Evolutionary conservation across 805 yeast species (phyloP).

Genomic region (Zygosaccharomyces lentus): DNA sequence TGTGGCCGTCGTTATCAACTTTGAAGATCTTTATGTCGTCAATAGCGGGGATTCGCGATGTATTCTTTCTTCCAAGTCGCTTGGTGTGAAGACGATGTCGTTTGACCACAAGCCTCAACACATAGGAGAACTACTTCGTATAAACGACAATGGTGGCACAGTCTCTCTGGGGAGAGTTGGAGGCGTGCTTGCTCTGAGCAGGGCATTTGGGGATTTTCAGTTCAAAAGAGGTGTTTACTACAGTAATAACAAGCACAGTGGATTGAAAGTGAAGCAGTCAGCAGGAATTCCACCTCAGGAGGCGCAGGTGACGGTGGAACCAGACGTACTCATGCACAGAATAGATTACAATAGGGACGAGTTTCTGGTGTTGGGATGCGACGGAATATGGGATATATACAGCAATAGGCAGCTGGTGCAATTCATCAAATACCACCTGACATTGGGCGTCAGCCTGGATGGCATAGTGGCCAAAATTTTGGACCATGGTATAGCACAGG

Average conservation of each 20-base stretch:
- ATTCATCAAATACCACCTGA: slow-evolving; percentile 53
- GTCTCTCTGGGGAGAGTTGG: slow-evolving; percentile 92
- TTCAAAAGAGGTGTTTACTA: slow-evolving; percentile 41
- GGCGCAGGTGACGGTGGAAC: slow-evolving; percentile 74
- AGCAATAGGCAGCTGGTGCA: slow-evolving; percentile 52
- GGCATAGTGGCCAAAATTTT: slow-evolving; percentile 56
- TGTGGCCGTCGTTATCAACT: slow-evolving; percentile 42
- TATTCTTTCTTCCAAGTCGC: slow-evolving; percentile 44
- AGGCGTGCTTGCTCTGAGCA: slow-evolving; percentile 86
- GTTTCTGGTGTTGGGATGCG: slow-evolving; percentile 71
- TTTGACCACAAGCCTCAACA: slow-evolving; percentile 92
- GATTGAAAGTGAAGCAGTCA: slow-evolving; percentile 7
- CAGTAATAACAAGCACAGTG: slow-evolving; percentile 35
- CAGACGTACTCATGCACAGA: slow-evolving; percentile 62
- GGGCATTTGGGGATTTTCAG: slow-evolving; percentile 81
- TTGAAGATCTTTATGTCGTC: slow-evolving; percentile 49
- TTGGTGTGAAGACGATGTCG: slow-evolving; percentile 59
- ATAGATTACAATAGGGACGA: slow-evolving; percentile 47
- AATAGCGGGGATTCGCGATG: slow-evolving; percentile 78
- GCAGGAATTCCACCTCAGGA: slow-evolving; percentile 51
- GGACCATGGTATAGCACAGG: slow-evolving; percentile 65
- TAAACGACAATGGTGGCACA: slow-evolving; percentile 89
- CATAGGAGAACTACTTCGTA: slow-evolving; percentile 88
- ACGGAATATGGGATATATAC: slow-evolving; percentile 77
- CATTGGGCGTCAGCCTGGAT: slow-evolving; percentile 53